Evolutionary conservation across 345 rosid species (phyloP).

Genomic region (Ricinus communis): DNA sequence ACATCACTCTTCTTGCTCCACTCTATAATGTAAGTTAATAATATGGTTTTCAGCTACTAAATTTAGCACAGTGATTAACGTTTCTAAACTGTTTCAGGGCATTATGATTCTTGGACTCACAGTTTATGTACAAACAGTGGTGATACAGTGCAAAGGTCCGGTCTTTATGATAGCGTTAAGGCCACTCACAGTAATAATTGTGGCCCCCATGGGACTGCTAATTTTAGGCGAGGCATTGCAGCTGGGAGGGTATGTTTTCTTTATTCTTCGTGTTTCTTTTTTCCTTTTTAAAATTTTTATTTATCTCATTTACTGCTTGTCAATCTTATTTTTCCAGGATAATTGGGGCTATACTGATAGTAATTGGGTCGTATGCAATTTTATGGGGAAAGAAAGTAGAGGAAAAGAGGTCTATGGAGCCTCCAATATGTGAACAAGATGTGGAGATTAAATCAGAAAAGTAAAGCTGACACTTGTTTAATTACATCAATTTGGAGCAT

Average conservation of each 20-base stretch:
- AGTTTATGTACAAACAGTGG: neutral
- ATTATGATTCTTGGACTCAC: neutral
- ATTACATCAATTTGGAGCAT: too few species aligned
- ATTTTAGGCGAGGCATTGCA: neutral
- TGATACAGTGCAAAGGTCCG: neutral
- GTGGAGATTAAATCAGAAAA: neutral
- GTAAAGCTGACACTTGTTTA: neutral
- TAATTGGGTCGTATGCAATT: neutral
- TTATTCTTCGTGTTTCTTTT: too few species aligned
- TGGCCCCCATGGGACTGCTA: neutral
- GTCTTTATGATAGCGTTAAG: neutral
- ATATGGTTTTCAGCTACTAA: too few species aligned
- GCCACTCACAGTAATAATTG: neutral
- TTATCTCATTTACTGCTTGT: too few species aligned
- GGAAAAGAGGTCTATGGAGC: neutral
- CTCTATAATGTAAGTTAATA: conserved; percentile 2
- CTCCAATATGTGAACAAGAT: neutral
- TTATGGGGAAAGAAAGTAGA: conserved; percentile 1
- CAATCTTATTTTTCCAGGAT: neutral
- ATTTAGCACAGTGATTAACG: too few species aligned
- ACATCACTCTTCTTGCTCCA: conserved; percentile 17
- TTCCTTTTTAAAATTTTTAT: too few species aligned
- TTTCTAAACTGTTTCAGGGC: neutral
- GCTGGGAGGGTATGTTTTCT: neutral
- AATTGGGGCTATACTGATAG: neutral